Conservation (phyloP, 2,329 filamentous ascomycete species). For the Cadophora luteo-olivacea region DNA sequence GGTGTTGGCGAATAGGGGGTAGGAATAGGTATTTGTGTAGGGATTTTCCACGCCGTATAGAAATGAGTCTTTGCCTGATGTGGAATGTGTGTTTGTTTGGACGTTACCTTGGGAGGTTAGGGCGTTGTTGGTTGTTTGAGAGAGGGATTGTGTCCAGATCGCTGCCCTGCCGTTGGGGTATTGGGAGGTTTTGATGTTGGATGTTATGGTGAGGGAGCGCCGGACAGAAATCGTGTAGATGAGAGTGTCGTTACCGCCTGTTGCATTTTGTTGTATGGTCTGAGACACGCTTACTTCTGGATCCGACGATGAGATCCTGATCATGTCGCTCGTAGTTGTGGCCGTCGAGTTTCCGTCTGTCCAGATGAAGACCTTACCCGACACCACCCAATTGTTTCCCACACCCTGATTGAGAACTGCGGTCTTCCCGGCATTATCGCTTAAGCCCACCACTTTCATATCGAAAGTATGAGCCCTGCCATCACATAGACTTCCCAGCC, state of each 20-base stretch:
- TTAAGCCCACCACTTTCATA: background rate
- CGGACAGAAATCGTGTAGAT: background rate
- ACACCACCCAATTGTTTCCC: background rate
- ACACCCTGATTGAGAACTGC: background rate
- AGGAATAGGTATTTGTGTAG: constrained; percentile 28
- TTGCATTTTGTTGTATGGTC: background rate
- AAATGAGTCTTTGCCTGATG: constrained; percentile 48
- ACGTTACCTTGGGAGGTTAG: constrained; percentile 59
- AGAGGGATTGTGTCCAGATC: constrained; percentile 63
- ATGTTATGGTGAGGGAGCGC: background rate
- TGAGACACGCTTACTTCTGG: background rate
- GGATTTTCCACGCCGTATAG: constrained; percentile 32
- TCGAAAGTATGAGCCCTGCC: background rate
- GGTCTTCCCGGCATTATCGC: background rate
- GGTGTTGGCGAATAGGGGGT: constrained; percentile 26
- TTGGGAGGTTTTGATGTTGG: constrained; percentile 20
- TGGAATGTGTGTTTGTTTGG: constrained; percentile 57
- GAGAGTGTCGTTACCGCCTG: background rate
- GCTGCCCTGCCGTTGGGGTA: constrained; percentile 51
- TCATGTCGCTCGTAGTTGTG: constrained; percentile 39
- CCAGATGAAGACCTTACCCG: background rate
- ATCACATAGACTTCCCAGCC: background rate
- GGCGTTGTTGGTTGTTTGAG: constrained; percentile 58
- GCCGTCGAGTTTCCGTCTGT: background rate
- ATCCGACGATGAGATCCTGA: constrained; percentile 51